Base-by-base conservation (phyloP, 2,329 filamentous ascomycete genomes). In the Colletotrichum siamense region DNA sequence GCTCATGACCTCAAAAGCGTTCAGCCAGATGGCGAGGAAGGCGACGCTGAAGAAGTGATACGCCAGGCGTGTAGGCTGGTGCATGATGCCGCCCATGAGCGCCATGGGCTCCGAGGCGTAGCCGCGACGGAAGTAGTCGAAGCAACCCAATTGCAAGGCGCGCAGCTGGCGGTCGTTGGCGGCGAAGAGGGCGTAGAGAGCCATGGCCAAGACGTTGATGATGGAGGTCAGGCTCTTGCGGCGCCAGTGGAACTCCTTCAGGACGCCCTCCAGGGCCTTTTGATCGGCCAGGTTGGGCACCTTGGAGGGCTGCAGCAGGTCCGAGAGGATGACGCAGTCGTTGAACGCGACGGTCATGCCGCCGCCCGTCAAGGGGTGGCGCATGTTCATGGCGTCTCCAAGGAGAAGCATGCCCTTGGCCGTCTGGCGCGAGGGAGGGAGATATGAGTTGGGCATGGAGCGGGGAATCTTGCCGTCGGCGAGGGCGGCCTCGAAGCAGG, bases 271-370 rank as follows among this genome's bases (percentile, higher is more conserved):
- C 8, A 99, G 92, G 52, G 91, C 89, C 3, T 85, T 84, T 4
- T 91, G 90, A 85, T 98, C 91, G 75, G 90, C 90, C 4, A 99
- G 90, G 78, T 90, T 87, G 6, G 95, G 93, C 0, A 98, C 90
- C 9, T 87, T 85, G 52, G 90, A 86, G 0, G 95, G 96, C 49
- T 91, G 89, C 3, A 99, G 91, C 26, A 98, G 88, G 10, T 94
- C 90, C 1, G 94, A 88, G 30, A 99, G 90, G 2, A 98, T 86
- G 13, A 97, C 90, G 2, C 95, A 96, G 82, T 99, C 97, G 86
- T 96, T 98, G 85, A 99, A 94, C 2, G 95, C 97, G 3, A 99
- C 97, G 0, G 96, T 99, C 97, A 99, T 99, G 80, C 97, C 97
- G 79, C 97, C 97, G 69, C 97, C 97, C 0, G 97, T 99, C 15